Base-by-base conservation (phyloP, 257 asterid genomes). In the Solanum commersonii region DNA sequence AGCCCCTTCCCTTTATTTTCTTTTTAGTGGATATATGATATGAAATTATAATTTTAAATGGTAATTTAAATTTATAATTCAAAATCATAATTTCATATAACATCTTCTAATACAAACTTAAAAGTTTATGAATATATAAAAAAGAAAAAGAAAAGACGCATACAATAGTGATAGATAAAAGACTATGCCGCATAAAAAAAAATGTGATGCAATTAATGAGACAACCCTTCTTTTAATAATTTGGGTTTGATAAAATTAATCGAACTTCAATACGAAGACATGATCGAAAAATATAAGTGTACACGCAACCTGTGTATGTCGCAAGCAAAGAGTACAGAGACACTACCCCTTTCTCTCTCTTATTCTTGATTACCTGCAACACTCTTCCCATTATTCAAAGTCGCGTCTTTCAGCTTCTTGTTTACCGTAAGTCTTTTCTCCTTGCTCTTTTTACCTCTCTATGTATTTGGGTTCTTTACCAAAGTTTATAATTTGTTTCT, bases 321-420 rank as follows among this genome's bases (percentile, higher is more conserved):
- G 84, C 74, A 77, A 87, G 89, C 74, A 29, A 42, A 85, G 87
- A 23, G 77, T 82, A 67, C 40, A 40, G 63, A n/a, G 49, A 40
- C 44, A 56, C 5, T 25, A 59, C 4, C 23, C 44, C n/a, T 22
- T 44, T 68, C 18, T 46, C 72, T 42, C 33, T 40, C 84, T 77
- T 22, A 34, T 34, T 74, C 60, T 40, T 77, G 34, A 77, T 77
- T 42, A 11, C 74, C 94, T 90, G 91, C 90, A 90, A 78, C 92
- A 88, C 94, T 89, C 92, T 87, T 90, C 91, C 87, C 94, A 74
- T 86, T 88, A 81, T 91, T 90, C 93, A 86, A 91, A 89, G 89
- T 88, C 94, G 92, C 91, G 89, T 90, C 84, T 81, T 81, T 81
- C 70, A 29, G 20, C 83, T 88, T 68, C 85, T 90, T 79, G 84